Evolutionary conservation across 345 rosid species (phyloP), one percentile per base, ranked within the genome.

Genomic region (Dimocarpus longan): DNA sequence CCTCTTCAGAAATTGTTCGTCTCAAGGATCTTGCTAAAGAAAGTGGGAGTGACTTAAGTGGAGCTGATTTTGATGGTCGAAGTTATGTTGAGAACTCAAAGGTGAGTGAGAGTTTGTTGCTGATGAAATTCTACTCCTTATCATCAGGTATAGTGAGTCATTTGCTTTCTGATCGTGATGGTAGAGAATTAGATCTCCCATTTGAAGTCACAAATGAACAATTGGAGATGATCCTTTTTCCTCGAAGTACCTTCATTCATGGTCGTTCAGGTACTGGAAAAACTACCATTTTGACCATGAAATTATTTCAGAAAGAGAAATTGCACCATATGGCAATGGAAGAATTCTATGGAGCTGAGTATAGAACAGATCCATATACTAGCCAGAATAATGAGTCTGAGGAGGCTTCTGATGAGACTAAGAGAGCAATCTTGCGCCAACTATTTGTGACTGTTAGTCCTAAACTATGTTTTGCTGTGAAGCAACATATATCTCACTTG

Each of bases 181-280:
- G 87, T 22, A 75, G 59, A 46, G 85, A 88, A 70, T n/a, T 85
- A 48, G 86, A 86, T 5, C 86, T 85, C 28, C 93, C 91, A 1
- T 86, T 90, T 76, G 91, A 89, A 85, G 82, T 82, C 18, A 86
- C 89, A 5, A 86, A 80, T 37, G 83, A 87, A 52, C 87, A 86
- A 54, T 43, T 37, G 4, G 88, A 84, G 67, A 82, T 89, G 13
- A 85, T 88, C 48, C 10, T 44, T 44, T 84, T 82, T 16, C 84
- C 72, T 10, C 80, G 62, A 81, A 88, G 86, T 73, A 75, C 85
- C 6, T 88, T 89, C 68, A 75, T 89, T 11, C 78, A 86, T n/a
- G 92, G 92, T 42, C 71, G 89, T 50, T 89, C 92, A 10, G 92
- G 90, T 12, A 89, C 88, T 1, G 92, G 92, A 7, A 89, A 89